Percentiles rank a stretch among this genome's conserved stretches.
phyloP scores from a whole-genome alignment of 352 stramenopile species.

The Elongisporangium anandrum region DNA sequence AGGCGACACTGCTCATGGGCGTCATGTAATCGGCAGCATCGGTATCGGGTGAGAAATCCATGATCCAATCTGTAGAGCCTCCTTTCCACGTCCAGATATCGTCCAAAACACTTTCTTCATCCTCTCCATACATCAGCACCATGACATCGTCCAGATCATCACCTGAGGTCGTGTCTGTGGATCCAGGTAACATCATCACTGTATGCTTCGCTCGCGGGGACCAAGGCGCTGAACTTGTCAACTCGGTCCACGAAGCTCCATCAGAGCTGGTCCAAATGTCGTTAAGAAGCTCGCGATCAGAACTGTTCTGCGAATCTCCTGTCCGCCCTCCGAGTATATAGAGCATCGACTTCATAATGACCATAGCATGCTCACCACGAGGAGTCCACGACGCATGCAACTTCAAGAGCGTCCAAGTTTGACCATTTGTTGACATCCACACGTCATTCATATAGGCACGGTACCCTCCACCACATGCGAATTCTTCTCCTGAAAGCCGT shows the following conservation, averaged over 20 bases:
- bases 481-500: slow-evolving; percentile 49
- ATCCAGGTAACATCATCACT: slow-evolving; percentile 31
- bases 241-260: slow-evolving; percentile 36
- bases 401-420: slow-evolving; percentile 46
- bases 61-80: slow-evolving; percentile 23
- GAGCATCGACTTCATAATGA: slow-evolving; percentile 45
- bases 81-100: slow-evolving; percentile 70
- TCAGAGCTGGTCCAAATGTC: slow-evolving; percentile 63
- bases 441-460: slow-evolving; percentile 68
- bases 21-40: slow-evolving; percentile 35
- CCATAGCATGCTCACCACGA: slow-evolving; percentile 69
- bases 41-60: slow-evolving; percentile 38
- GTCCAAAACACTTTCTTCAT: slow-evolving; percentile 46
- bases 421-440: slow-evolving; percentile 59
- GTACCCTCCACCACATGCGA: slow-evolving; percentile 58
- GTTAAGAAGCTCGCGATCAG: slow-evolving; percentile 39
- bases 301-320: slow-evolving; percentile 16
- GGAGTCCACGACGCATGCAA: slow-evolving; percentile 34
- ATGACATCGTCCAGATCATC: slow-evolving; percentile 48
- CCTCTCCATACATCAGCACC: slow-evolving; percentile 57
- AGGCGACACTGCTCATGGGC: slow-evolving; percentile 37
- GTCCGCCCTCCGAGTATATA: slow-evolving; percentile 59
- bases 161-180: slow-evolving; percentile 29
- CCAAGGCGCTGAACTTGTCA: slow-evolving; percentile 32
- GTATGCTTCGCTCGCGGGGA: slow-evolving; percentile 50